Evolutionary conservation across 192 early-diverging fungal species (phyloP).

Genomic region (Funneliformis mosseae): DNA sequence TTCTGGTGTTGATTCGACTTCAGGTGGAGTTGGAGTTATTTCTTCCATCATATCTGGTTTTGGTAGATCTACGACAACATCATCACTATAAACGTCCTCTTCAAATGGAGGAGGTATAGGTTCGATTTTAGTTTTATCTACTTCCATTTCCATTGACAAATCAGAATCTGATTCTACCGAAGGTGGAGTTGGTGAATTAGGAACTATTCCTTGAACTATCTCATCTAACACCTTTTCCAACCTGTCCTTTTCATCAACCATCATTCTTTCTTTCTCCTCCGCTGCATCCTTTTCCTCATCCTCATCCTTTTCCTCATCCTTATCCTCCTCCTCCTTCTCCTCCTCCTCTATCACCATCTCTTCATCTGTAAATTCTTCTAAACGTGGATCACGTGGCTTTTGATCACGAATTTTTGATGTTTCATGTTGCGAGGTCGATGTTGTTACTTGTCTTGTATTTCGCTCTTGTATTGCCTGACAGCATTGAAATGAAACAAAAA

Average conservation of each 20-base stretch:
- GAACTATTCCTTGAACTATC: background rate
- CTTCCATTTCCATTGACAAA: background rate
- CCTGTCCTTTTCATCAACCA: background rate
- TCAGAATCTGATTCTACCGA: background rate
- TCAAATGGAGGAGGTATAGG: background rate
- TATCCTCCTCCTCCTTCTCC: background rate
- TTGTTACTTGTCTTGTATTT: background rate
- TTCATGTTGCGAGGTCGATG: background rate
- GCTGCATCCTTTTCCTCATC: background rate
- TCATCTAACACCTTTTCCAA: background rate
- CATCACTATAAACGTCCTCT: background rate
- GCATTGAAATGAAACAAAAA: background rate
- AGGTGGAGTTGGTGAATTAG: conserved; percentile 5
- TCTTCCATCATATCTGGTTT: background rate
- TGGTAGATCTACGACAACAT: background rate
- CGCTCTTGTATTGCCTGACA: conserved; percentile 10
- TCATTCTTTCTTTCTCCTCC: background rate
- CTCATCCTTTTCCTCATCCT: background rate
- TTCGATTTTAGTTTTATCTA: background rate
- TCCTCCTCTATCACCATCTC: background rate
- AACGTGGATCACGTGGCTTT: conserved; percentile 11
- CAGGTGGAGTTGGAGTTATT: background rate
- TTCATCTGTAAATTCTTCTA: background rate
- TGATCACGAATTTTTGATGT: background rate
- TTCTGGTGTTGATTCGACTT: background rate